phyloP scores from a whole-genome alignment of 208 protist species.

The Trypanosomatidae sp. region DNA sequence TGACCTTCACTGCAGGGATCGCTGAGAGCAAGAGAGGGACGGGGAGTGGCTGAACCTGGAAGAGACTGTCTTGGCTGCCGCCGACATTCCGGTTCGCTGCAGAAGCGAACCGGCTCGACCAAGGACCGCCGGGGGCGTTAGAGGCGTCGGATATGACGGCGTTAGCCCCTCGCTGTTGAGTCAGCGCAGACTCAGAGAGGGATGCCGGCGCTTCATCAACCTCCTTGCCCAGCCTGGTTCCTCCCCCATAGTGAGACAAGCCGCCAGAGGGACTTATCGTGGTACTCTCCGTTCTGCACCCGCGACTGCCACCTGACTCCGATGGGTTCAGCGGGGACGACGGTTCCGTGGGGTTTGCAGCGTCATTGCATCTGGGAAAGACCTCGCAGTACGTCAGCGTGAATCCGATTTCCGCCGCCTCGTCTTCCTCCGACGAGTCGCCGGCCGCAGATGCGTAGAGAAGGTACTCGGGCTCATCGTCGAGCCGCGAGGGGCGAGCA shows the following conservation, averaged over 20 bases:
- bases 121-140: background rate
- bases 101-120: background rate
- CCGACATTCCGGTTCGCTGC: background rate
- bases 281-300: background rate
- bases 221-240: background rate
- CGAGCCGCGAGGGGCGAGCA: background rate
- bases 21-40: constrained; percentile 73
- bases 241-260: background rate
- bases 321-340: background rate
- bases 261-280: background rate
- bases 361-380: constrained; percentile 1
- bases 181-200: background rate
- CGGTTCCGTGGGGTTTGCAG: background rate
- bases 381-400: constrained; percentile 74
- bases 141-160: background rate
- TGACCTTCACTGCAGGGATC: constrained; percentile 46
- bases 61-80: constrained; percentile 19
- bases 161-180: background rate
- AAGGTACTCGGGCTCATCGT: constrained; percentile 18
- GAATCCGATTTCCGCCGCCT: constrained; percentile 69
- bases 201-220: background rate
- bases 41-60: constrained; percentile 68
- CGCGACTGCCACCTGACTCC: background rate
- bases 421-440: constrained; percentile 29
- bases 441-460: constrained; percentile 12